Evolutionary conservation across 2,329 filamentous ascomycete genomes (phyloP), one percentile per base, ranked within the genome.

Genomic region (Bipolaris gigantea): DNA sequence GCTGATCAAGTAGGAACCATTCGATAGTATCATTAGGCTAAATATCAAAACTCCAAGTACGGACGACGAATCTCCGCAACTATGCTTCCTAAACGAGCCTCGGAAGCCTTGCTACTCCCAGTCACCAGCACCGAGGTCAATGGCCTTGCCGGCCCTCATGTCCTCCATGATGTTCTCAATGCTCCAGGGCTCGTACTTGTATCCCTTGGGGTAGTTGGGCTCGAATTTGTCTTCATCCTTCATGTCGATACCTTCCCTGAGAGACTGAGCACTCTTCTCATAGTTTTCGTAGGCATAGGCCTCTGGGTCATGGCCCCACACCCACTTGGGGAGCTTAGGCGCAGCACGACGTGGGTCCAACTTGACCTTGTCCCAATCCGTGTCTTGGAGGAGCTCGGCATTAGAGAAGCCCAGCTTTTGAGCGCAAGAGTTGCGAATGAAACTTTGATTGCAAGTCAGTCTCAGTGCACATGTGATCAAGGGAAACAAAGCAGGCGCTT

Each of bases 391-490:
- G 8, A 79, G 73, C 63, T 79, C 76, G 23, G 77, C 68, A 63
- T 80, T 78, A 57, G 74, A 73, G 69, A 79, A 79, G 38, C 76
- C 75, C 33, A 80, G 73, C 52, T 80, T 80, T 52, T 81, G 79
- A 2, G 77, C 76, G 67, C 79, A 81, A 5, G 75, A 73, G 44
- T 77, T 79, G 46, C 78, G 76, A 55, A 76, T 75, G 67, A 79
- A 81, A 27, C 77, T 76, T 21, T 30, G 3, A 10, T 46, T 1
- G 11, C 3, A 7, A 25, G 21, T 55, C 48, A 55, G 53, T 32
- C 44, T 50, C 18, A 39, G 35, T 39, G 25, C 18, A 21, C 7
- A 2, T 34, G 8, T 18, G 13, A 9, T 40, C 15, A 10, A 15
- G n/a, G 44, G 25, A 34, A 25, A 13, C 23, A 15, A 18, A 33